Percentiles rank a stretch among this genome's conserved stretches.
These are phyloP conservation scores for Aspergillus ellipticus DNA, from an alignment of 495 filamentous ascomycete genomes.

Conservation along the genomic window DNA sequence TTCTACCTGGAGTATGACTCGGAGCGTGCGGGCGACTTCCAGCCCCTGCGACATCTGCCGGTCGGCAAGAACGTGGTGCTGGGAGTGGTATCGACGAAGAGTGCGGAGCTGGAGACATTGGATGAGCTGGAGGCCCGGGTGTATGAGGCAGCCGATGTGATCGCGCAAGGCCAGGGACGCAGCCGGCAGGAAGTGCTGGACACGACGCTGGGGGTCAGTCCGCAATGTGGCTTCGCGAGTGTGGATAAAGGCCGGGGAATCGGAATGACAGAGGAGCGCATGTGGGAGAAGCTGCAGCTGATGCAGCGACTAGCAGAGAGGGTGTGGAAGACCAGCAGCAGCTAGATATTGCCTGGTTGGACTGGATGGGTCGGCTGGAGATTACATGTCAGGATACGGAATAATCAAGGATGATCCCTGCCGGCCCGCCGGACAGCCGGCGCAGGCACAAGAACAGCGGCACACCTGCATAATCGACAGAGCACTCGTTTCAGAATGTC, in stretches of 20 bases:
- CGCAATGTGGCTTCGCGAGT: slow-evolving; percentile 63
- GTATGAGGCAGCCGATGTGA: slow-evolving; percentile 51
- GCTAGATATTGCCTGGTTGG: neutral
- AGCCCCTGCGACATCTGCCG: slow-evolving; percentile 18
- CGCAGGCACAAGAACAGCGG: too few species aligned
- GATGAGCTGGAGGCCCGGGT: slow-evolving; percentile 45
- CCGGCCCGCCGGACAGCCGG: too few species aligned
- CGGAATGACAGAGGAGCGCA: slow-evolving; percentile 52
- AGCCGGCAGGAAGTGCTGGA: slow-evolving; percentile 42
- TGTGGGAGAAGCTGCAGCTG: slow-evolving; percentile 47
- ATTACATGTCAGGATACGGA: neutral
- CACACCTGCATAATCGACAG: too few species aligned
- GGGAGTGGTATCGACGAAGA: slow-evolving; percentile 20
- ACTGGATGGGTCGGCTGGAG: neutral
- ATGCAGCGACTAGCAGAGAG: slow-evolving; percentile 16
- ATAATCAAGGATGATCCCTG: neutral
- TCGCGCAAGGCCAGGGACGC: slow-evolving; percentile 42
- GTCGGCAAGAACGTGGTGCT: slow-evolving; percentile 21
- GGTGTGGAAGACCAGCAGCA: neutral
- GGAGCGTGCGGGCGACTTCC: slow-evolving; percentile 18
- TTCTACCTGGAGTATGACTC: slow-evolving; percentile 24
- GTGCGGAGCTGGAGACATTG: slow-evolving; percentile 13
- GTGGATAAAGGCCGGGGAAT: slow-evolving; percentile 49
- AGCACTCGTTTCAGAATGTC: too few species aligned
- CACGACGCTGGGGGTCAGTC: slow-evolving; percentile 52